Conservation (phyloP, 371 early-diverging fungal genomes). For the Rhizopus sp. region DNA sequence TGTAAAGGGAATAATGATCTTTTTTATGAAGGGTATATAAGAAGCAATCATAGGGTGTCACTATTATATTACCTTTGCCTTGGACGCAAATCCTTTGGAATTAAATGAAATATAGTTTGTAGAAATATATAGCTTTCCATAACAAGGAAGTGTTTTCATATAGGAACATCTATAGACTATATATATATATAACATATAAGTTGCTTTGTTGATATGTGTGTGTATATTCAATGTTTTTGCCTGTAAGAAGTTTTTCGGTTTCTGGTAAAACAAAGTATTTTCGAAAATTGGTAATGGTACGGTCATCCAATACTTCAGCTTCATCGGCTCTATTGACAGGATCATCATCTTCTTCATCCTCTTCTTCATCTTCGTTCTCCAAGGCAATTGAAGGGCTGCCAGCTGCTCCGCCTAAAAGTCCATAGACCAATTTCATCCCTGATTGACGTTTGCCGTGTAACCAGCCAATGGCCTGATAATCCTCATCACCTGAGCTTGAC, state of each 20-base stretch:
- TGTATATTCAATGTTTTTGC: constrained; percentile 20
- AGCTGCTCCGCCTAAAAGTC: constrained; percentile 27
- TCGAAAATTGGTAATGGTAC: constrained; percentile 48
- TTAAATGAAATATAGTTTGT: constrained; percentile 67
- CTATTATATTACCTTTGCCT: constrained; percentile 49
- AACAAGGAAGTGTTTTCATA: constrained; percentile 53
- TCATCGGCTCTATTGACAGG: constrained; percentile 14
- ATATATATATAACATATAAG: neutral
- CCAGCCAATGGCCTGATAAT: constrained; percentile 40
- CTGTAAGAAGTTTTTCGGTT: constrained; percentile 54
- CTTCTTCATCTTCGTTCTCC: constrained; percentile 31
- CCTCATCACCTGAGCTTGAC: constrained; percentile 46
- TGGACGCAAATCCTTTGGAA: constrained; percentile 61
- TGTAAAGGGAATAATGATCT: constrained; percentile 49
- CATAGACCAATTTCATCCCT: constrained; percentile 49
- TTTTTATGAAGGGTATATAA: neutral
- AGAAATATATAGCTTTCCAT: constrained; percentile 72
- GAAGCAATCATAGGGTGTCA: neutral
- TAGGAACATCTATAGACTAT: constrained; percentile 51
- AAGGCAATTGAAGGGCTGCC: constrained; percentile 30
- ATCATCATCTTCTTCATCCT: constrained; percentile 1
- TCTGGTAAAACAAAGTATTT: constrained; percentile 66
- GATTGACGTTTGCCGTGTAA: constrained; percentile 41
- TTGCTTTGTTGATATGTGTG: neutral
- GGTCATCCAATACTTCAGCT: constrained; percentile 38